phyloP scores from a whole-genome alignment of 306 rosid genomes.

The Cucurbita argyrosperma region DNA sequence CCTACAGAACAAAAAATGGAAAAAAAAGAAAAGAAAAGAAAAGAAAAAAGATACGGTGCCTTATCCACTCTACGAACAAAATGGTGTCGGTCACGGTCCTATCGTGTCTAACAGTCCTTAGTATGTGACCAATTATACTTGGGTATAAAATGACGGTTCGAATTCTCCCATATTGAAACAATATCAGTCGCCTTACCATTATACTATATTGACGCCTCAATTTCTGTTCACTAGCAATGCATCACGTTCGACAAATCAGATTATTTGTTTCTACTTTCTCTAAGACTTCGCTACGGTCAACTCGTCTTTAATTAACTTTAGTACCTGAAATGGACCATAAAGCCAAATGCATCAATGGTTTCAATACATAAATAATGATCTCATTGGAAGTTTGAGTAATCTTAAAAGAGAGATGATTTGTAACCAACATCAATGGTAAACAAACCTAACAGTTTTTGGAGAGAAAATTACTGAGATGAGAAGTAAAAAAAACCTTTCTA shows the following conservation, averaged over 20 bases:
- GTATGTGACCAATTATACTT: background rate
- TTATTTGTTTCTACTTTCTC: background rate
- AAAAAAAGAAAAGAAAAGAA: background rate
- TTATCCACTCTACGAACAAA: background rate
- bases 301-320: background rate
- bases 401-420: background rate
- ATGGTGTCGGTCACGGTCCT: slow-evolving; percentile 1
- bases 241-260: background rate
- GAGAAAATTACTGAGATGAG: background rate
- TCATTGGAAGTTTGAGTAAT: background rate
- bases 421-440: background rate
- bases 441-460: background rate
- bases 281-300: background rate
- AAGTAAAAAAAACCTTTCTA: background rate
- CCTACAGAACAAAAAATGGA: background rate
- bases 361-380: background rate
- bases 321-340: background rate
- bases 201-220: background rate
- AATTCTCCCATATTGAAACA: background rate
- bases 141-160: background rate
- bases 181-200: background rate
- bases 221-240: background rate
- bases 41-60: background rate
- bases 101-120: background rate
- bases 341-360: background rate